These are phyloP conservation scores for Bipolaris oryzae DNA, from an alignment of 2,329 filamentous ascomycete genomes.

Conservation along the genomic window DNA sequence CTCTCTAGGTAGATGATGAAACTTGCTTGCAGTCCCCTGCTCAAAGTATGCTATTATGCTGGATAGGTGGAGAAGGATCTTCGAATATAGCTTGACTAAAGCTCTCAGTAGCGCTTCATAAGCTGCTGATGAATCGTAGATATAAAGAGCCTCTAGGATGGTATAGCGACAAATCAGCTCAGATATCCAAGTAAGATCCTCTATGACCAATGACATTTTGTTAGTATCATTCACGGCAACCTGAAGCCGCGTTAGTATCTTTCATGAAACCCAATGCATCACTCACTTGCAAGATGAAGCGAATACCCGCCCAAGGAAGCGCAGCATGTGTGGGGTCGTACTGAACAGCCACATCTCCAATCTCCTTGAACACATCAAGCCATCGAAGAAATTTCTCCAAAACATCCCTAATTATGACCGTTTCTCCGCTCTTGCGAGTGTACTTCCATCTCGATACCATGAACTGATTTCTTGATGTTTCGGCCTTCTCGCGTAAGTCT, in stretches of 20 bases:
- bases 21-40: neutral
- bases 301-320: conserved; percentile 43
- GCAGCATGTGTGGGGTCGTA: conserved; percentile 42
- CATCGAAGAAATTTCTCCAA: conserved; percentile 35
- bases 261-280: neutral
- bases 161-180: conserved; percentile 19
- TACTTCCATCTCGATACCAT: conserved; percentile 20
- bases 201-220: conserved; percentile 1
- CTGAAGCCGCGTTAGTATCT: neutral
- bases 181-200: conserved; percentile 16
- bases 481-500: conserved; percentile 17
- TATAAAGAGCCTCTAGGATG: conserved; percentile 13
- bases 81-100: neutral
- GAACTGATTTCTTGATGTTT: conserved; percentile 15
- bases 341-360: conserved; percentile 40
- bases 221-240: neutral
- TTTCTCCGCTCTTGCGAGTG: conserved; percentile 20
- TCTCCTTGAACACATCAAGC: conserved; percentile 37
- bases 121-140: conserved; percentile 6
- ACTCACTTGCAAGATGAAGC: conserved; percentile 40
- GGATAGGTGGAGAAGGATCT: neutral
- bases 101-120: neutral
- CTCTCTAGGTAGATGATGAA: neutral
- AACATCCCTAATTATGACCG: conserved; percentile 37
- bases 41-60: neutral